Conservation (phyloP, 2,329 filamentous ascomycete species). For the Fusarium ambrosium region DNA sequence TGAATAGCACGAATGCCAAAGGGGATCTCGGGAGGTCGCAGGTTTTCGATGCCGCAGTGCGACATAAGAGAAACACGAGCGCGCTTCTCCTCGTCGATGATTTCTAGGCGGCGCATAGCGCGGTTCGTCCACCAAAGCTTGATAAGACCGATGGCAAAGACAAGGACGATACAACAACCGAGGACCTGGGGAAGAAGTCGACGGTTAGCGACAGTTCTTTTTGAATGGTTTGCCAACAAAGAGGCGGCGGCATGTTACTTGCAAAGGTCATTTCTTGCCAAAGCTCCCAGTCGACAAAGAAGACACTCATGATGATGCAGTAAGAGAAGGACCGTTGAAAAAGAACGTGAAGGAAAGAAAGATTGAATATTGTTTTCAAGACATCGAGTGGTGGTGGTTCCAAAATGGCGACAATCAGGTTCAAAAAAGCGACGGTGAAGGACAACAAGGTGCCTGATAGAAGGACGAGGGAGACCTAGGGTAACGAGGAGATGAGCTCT, state of each 20-base stretch:
- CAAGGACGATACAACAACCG: constrained; percentile 76
- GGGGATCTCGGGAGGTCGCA: constrained; percentile 72
- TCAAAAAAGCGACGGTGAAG: constrained; percentile 37
- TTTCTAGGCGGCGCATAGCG: constrained; percentile 67
- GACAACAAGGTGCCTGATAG: constrained; percentile 9
- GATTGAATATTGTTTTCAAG: constrained; percentile 27
- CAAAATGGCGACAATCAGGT: constrained; percentile 40
- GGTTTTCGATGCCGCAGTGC: constrained; percentile 63
- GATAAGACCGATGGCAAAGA: constrained; percentile 75
- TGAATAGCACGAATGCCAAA: constrained; percentile 91
- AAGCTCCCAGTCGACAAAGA: constrained; percentile 79
- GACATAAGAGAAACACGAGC: constrained; percentile 66
- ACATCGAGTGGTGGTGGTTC: constrained; percentile 10
- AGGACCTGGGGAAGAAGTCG: constrained; percentile 69
- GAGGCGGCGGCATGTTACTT: constrained; percentile 54
- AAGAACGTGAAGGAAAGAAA: not conserved
- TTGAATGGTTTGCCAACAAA: too few relatives aligned
- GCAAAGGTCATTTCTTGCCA: constrained; percentile 96
- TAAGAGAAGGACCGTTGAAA: constrained; percentile 9
- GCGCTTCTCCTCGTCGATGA: constrained; percentile 76
- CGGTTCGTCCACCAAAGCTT: constrained; percentile 77
- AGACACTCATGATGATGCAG: constrained; percentile 54
- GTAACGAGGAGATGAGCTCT: not conserved
- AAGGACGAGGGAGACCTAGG: constrained; percentile 6
- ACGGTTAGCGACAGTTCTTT: constrained; percentile 8